phyloP scores from a whole-genome alignment of 352 stramenopile genomes.

The Pythium utonaiense region DNA sequence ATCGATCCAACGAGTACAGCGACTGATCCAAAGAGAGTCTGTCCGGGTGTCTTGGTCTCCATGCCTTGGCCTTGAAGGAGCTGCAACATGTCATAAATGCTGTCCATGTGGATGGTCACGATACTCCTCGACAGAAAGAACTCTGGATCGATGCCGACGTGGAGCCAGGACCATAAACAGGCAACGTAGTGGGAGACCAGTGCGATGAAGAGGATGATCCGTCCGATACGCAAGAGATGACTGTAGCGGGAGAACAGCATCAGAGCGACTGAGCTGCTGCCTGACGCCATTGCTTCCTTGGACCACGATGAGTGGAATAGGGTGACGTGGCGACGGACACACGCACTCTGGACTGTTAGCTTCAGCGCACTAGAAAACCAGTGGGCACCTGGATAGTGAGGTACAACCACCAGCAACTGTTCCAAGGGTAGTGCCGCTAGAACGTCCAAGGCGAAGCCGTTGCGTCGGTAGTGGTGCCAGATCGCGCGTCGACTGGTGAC shows the following conservation, averaged over 20 bases:
- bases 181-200: constrained; percentile 47
- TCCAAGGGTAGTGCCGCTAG: neutral
- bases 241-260: constrained; percentile 50
- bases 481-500: constrained; percentile 34
- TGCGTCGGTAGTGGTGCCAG: constrained; percentile 30
- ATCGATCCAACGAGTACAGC: constrained; percentile 52
- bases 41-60: constrained; percentile 14
- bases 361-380: constrained; percentile 10
- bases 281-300: constrained; percentile 21
- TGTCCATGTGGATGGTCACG: neutral
- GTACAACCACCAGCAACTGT: neutral
- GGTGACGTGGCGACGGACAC: constrained; percentile 25
- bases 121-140: neutral
- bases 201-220: constrained; percentile 38
- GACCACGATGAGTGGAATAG: constrained; percentile 30
- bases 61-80: constrained; percentile 57
- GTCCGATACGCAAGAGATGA: constrained; percentile 35
- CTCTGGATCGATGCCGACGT: neutral
- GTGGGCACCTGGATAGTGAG: constrained; percentile 1
- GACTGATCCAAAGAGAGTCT: constrained; percentile 45
- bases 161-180: constrained; percentile 39
- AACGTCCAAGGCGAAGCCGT: constrained; percentile 17
- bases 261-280: constrained; percentile 32
- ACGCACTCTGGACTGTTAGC: constrained; percentile 12
- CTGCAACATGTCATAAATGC: constrained; percentile 44